These are phyloP conservation scores for Glutinoglossum americanum DNA, from an alignment of 495 filamentous ascomycete species.

Conservation along the genomic window DNA sequence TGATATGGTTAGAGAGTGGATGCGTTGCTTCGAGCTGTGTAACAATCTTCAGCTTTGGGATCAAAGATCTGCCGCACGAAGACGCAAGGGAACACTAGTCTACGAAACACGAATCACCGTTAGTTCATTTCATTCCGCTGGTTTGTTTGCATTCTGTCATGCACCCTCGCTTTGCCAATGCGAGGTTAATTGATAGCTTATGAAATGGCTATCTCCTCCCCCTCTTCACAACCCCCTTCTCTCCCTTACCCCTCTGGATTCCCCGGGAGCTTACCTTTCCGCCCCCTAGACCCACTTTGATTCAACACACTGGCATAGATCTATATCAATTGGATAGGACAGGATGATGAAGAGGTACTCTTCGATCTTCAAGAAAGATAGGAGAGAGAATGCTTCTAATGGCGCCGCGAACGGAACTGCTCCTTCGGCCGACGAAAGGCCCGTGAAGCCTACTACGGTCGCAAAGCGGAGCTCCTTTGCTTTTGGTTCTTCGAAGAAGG, in stretches of 20 bases:
- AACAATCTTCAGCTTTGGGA: background rate
- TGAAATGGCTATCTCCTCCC: background rate
- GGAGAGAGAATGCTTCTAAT: conserved; percentile 19
- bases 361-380: conserved; percentile 28
- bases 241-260: background rate
- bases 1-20: background rate
- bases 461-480: background rate
- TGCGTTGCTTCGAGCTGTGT: background rate
- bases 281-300: background rate
- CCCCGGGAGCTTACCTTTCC: background rate
- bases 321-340: background rate
- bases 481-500: background rate
- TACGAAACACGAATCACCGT: background rate
- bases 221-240: background rate
- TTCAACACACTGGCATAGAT: background rate
- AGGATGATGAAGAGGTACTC: conserved; percentile 26
- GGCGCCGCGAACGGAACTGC: conserved; percentile 16
- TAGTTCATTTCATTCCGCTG: background rate
- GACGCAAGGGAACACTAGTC: background rate
- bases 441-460: conserved; percentile 5
- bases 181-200: too few relatives aligned
- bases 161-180: too few relatives aligned
- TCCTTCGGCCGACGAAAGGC: conserved; percentile 5
- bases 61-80: background rate
- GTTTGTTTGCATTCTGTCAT: background rate